Percentiles rank a stretch among this genome's conserved stretches.
phyloP scores from a whole-genome alignment of 2,329 filamentous ascomycete species.

The Colletotrichum tamarilloi region DNA sequence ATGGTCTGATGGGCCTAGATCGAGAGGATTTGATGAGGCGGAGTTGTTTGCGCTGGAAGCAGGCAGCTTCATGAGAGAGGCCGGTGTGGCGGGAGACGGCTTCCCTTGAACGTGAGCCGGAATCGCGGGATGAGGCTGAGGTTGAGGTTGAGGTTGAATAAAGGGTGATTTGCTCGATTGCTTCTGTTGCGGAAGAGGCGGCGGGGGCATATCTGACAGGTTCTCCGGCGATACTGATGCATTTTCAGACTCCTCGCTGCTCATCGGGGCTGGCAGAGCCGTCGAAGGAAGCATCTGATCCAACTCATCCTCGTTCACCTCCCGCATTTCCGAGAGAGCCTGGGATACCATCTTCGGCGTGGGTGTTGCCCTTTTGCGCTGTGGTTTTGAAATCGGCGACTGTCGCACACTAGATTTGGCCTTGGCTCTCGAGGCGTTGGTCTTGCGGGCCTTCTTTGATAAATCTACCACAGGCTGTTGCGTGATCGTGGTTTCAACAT shows the following conservation, averaged over 20 bases:
- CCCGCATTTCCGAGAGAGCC: conserved; percentile 64
- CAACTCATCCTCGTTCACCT: conserved; percentile 51
- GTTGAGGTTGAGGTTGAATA: conserved; percentile 64
- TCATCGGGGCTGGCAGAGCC: conserved; percentile 31
- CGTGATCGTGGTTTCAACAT: conserved; percentile 55
- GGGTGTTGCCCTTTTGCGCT: conserved; percentile 63
- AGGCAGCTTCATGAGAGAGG: conserved; percentile 84
- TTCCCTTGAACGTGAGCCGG: conserved; percentile 48
- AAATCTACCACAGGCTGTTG: conserved; percentile 58
- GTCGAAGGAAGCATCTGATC: conserved; percentile 36
- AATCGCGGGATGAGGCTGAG: conserved; percentile 38
- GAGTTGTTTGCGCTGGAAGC: conserved; percentile 60
- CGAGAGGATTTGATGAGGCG: conserved; percentile 50
- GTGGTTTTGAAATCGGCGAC: conserved; percentile 78
- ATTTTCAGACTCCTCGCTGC: conserved; percentile 72
- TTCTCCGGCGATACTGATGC: conserved; percentile 73
- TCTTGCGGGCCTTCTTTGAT: conserved; percentile 65
- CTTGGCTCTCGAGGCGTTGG: conserved; percentile 62
- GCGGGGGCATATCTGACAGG: conserved; percentile 74
- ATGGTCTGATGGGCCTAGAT: conserved; percentile 57
- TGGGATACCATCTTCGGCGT: conserved; percentile 68
- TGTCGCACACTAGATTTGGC: conserved; percentile 69
- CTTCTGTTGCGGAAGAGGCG: conserved; percentile 73
- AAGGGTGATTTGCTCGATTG: conserved; percentile 76
- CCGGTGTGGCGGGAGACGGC: conserved; percentile 81